Base-by-base conservation (phyloP, 352 stramenopile species). In the Phytophthora nicotianae region DNA sequence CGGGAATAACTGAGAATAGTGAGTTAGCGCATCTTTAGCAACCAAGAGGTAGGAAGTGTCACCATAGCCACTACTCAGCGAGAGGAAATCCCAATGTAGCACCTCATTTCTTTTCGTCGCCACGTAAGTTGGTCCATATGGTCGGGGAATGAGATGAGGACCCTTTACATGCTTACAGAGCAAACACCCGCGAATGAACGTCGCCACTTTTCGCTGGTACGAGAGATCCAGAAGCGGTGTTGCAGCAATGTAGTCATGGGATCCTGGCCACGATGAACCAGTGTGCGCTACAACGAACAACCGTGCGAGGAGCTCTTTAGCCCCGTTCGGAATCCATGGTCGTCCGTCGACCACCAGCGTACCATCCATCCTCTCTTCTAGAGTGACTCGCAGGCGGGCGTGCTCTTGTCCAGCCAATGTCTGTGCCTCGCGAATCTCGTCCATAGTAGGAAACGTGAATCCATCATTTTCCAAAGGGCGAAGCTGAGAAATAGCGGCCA, bases 151-250 rank as follows among this genome's bases (percentile, higher is more conserved):
- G 0, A 49, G 9, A 2, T 43, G 23, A 3, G 50, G 46, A 0
- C 48, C 54, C 24, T 70, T 70, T 1, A 65, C 19, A 20, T 70
- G 47, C 19, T 56, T 68, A 14, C 59, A 68, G 0, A 68, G 19
- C 17, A 62, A 20, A 7, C 50, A 68, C 7, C 24, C 33, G 5
- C 33, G 33, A 4, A 45, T 11, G 19, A 56, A 63, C 11, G 21
- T 42, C 10, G n/a, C 10, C 11, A 35, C 35, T n/a, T 56, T 56
- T 7, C 13, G 35, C 8, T 20, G 11, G 13, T 42, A 16, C 35
- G 35, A 42, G 1, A 13, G 9, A 42, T 20, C 10, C 6, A 42
- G 13, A 42, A 42, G 4, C 13, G 35, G 5, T 19, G 35, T 16
- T 42, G 35, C 35, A 42, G 13, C 35, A 20, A 4, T 42, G 13